A percentile compares a stretch with the other conserved stretches of the same genome.
Conservation (phyloP, 345 rosid genomes). For the Mangifera indica region DNA sequence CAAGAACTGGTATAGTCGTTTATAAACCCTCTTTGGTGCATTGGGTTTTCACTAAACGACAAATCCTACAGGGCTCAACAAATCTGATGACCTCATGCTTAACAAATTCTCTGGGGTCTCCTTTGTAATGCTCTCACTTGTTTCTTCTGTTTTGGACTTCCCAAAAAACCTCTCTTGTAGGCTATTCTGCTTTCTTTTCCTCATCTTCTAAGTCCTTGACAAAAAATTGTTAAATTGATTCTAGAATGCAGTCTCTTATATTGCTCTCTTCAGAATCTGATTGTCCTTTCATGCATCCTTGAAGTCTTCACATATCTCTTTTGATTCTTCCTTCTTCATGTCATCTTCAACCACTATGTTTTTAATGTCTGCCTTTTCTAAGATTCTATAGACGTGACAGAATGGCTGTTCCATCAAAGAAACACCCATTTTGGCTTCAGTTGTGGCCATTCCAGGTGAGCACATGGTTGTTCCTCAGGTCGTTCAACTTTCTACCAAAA, state of each 20-base stretch:
- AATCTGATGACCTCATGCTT: too few species aligned
- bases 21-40: too few species aligned
- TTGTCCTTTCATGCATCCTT: neutral
- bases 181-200: slow-evolving; percentile 2
- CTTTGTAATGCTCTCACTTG: slow-evolving; percentile 13
- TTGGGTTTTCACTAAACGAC: too few species aligned
- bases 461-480: too few species aligned
- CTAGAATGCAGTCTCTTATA: slow-evolving; percentile 3
- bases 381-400: too few species aligned
- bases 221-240: slow-evolving; percentile 9
- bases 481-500: too few species aligned
- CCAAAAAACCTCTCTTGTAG: slow-evolving; percentile 19
- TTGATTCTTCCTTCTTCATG: slow-evolving; percentile 20
- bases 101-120: neutral
- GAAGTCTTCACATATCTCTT: slow-evolving; percentile 28
- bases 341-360: slow-evolving; percentile 23
- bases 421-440: too few species aligned
- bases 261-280: neutral
- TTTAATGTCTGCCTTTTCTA: neutral
- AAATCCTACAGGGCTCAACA: too few species aligned
- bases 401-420: too few species aligned
- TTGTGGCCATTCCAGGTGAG: too few species aligned
- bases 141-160: slow-evolving; percentile 3
- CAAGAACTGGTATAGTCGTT: too few species aligned
- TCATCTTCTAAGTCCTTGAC: slow-evolving; percentile 16